Base-by-base conservation (phyloP, 108 stramenopile species). In the Conticribra weissflogii region DNA sequence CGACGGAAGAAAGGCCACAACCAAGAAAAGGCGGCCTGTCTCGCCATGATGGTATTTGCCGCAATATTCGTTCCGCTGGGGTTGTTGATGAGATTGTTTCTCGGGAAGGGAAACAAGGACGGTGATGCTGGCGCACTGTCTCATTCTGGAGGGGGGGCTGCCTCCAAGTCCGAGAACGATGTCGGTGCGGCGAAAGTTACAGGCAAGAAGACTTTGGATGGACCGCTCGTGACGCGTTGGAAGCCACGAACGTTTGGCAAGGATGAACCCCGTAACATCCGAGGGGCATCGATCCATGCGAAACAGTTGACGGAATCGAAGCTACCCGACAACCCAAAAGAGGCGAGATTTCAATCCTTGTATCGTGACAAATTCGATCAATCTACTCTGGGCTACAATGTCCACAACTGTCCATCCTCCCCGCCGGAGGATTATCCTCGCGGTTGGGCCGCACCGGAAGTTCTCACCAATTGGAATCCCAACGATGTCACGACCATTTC, bases 381-480 rank as follows among this genome's bases (percentile, higher is more conserved):
- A n/a, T 45, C 28, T 29, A 52, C 66, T 14, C 64, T 73, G 24
- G 64, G 64, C 25, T 89, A 89, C 41, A 71, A 85, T 75, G 74
- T 89, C 71, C 73, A 74, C 65, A 70, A 84, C 48, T 90, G 89
- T 60, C 89, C 89, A 3, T 47, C 61, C 1, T 45, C 54, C 0
- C 83, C 86, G 32, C 86, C 85, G 0, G 47, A 72, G 7, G 68
- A 61, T 41, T 90, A 91, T 75, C 89, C 89, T 0, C 28, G 44
- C 5, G 68, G 84, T 45, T 91, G 89, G 89, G 77, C 63, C 48
- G 54, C 74, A 27, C 60, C 74, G 0, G 84, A 91, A 22, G 81
- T 91, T 22, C 52, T 91, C 24, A 54, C 36, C 1, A 67, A 88
- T 54, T 91, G 89, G 89, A 83, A 83, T 62, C 87, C 89, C 9